Base-by-base conservation (phyloP, 371 early-diverging fungal genomes). In the Mortierella sp. region DNA sequence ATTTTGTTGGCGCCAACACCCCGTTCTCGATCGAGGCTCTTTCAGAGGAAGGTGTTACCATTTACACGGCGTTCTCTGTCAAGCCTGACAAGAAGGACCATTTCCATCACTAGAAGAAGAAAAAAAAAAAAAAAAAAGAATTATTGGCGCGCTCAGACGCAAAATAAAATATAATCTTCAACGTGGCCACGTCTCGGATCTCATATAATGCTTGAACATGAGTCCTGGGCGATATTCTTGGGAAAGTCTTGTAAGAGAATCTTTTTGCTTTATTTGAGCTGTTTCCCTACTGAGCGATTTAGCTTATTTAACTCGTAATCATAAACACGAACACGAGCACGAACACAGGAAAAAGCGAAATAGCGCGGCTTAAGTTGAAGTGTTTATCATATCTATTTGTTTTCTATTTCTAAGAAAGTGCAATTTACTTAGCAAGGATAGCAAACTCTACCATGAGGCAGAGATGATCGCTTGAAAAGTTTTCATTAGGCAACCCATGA, bases 1-100 rank as follows among this genome's bases (percentile, higher is more conserved):
- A 87, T 65, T 93, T 92, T 82, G 78, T 92, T 28, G 88, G 87
- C 1, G 90, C 93, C n/a, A 83, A 86, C 61, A 86, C 86, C 0
- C 76, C 85, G 1, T 70, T 90, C n/a, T 59, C 84, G 29, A 73
- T 90, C 4, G 62, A 82, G 32, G 86, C 90, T n/a, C 32, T 56
- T 2, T 81, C 64, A 3, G 70, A 79, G 17, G 61, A 76, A 29
- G 84, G 85, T 0, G 76, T 92, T 10, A 89, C 89, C 17, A 83
- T 90, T 29, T 93, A 91, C 55, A 84, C 91, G n/a, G 93, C 93
- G 10, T 90, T 85, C 57, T 80, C 85, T 31, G 70, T 87, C 71
- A 74, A 77, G 40, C 72, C 77, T n/a, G 76, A 84, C 55, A 77
- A 74, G 67, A 72, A 73, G 64, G 79, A 76, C 51, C 77, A 76